Evolutionary conservation across 805 yeast species (phyloP), one percentile per base, ranked within the genome.

Genomic region (Kodamaea laetipori): DNA sequence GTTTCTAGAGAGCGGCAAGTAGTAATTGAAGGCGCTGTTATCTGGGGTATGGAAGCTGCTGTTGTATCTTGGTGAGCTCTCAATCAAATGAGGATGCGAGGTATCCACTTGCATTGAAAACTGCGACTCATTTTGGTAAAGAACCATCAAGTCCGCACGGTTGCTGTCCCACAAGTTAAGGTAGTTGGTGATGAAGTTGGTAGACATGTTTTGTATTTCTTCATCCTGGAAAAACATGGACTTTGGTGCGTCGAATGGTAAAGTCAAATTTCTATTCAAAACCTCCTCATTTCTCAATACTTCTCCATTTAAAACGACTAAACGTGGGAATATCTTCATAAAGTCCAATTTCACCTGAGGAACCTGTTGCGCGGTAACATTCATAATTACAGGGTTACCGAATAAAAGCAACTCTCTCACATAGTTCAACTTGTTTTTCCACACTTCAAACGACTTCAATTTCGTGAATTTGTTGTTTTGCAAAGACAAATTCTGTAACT

Each of bases 61-160:
- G 30, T 39, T 37, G 34, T 23, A 42, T 8, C 24, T 4, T 16
- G 43, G 38, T 11, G 55, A 40, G 25, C 31, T 46, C 24, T 49
- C 51, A 5, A 58, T 45, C 6, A 53, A 46, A 41, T 76, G 71
- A 6, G 95, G 92, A 35, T 84, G 84, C 0, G 82, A 68, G 1
- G 87, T 70, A 64, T 89, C 95, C 16, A 84, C 80, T 47, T 86
- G 84, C 43, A 85, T 60, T 0, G 97, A 90, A 55, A 94, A 92
- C 58, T 85, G 87, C 0, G 97, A 88, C 55, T 84, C 85, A 37
- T 78, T 77, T 41, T 94, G 88, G 60, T 94, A 94, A 23, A 94
- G 69, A 33, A 77, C 74, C 61, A 84, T 60, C 38, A 94, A 69
- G 44, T 84, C 90, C 7, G 73, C 56, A 47, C 99, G 71, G 57